Percentiles rank a stretch among this genome's conserved stretches.
phyloP scores from a whole-genome alignment of 179 eudicot species.

The Actinidia chinensis region DNA sequence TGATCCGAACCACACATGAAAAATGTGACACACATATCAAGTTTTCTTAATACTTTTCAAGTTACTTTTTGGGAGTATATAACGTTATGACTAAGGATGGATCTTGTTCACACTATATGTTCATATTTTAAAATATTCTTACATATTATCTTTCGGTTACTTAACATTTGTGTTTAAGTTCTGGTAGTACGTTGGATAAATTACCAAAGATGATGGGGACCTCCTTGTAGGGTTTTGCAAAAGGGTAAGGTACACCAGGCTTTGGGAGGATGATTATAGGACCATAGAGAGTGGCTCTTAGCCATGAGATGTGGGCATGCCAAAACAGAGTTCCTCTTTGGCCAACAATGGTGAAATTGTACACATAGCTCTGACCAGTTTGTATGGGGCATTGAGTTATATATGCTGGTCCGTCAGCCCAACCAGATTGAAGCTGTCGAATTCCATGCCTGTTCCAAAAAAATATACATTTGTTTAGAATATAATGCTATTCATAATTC shows the following conservation, averaged over 20 bases:
- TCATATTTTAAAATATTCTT: too few species aligned
- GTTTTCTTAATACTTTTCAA: too few species aligned
- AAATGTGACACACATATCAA: too few species aligned
- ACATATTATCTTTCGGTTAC: too few species aligned
- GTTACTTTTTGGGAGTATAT: too few species aligned
- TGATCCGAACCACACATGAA: too few species aligned
- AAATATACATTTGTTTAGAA: not conserved
- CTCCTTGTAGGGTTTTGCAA: conserved; percentile 47
- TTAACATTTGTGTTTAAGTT: too few species aligned
- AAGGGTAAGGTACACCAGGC: conserved; percentile 40
- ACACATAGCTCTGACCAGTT: conserved; percentile 49
- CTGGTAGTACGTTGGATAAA: not conserved
- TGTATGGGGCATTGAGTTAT: conserved; percentile 60
- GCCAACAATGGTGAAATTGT: conserved; percentile 53
- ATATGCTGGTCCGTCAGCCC: conserved; percentile 67
- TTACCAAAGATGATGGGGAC: conserved; percentile 58
- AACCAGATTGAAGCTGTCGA: conserved; percentile 50
- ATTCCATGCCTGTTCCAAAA: conserved; percentile 50
- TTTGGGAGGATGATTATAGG: conserved; percentile 56
- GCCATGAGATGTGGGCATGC: conserved; percentile 68
- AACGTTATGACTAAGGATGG: too few species aligned
- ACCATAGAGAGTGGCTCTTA: conserved; percentile 51
- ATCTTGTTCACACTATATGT: too few species aligned
- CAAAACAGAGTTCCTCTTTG: conserved; percentile 60
- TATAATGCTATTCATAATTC: too few species aligned